A percentile compares a stretch with the other conserved stretches of the same genome.
Conservation (phyloP, 176 grass and related monocot species). For the Elaeis guineensis region DNA sequence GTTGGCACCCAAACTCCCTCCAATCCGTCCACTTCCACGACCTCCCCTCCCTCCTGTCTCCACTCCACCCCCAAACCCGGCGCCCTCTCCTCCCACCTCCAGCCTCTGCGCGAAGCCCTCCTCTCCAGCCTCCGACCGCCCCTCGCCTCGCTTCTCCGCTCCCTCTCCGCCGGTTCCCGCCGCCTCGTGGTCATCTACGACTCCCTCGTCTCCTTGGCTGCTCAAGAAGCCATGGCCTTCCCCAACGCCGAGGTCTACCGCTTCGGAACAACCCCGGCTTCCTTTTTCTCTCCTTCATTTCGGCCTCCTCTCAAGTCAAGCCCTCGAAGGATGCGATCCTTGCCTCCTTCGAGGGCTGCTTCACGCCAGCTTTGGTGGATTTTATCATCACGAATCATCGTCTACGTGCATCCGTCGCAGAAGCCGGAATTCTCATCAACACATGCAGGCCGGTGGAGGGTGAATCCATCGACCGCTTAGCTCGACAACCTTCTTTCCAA, state of each 20-base stretch:
- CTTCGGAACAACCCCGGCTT: constrained; percentile 24
- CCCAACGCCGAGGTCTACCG: constrained; percentile 35
- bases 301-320: constrained; percentile 8
- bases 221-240: constrained; percentile 26
- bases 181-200: constrained; percentile 52
- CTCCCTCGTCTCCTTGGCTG: constrained; percentile 38
- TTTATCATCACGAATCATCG: constrained; percentile 17
- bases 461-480: constrained; percentile 37
- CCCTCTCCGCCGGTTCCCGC: constrained; percentile 19
- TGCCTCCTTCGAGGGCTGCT: background rate
- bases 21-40: constrained; percentile 34
- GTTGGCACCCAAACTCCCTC: constrained; percentile 7
- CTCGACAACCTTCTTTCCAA: background rate
- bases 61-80: constrained; percentile 26
- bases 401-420: background rate
- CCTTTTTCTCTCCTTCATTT: constrained; percentile 1
- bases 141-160: constrained; percentile 24
- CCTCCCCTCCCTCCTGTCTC: constrained; percentile 24
- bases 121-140: constrained; percentile 3
- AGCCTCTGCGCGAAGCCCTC: constrained; percentile 39
- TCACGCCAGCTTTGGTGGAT: background rate
- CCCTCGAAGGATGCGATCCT: background rate
- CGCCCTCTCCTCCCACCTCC: constrained; percentile 40
- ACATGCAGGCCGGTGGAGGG: constrained; percentile 33
- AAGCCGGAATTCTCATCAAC: constrained; percentile 30